These are phyloP conservation scores for Pythium coloratum DNA, from an alignment of 352 stramenopile genomes.

Conservation along the genomic window DNA sequence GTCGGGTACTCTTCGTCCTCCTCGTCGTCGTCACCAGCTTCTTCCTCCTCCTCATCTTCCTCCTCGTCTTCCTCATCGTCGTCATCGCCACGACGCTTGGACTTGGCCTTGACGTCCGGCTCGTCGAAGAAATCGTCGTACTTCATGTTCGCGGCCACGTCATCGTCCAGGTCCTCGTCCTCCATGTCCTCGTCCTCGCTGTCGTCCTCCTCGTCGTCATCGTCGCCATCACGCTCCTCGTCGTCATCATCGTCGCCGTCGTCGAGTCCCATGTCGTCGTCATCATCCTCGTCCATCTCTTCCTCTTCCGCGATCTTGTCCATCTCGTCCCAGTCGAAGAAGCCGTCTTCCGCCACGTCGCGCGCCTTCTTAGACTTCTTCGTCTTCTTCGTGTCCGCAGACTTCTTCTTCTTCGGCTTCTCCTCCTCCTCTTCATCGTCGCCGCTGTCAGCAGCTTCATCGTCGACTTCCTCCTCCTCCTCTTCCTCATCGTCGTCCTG, in stretches of 20 bases:
- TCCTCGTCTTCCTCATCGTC: constrained; percentile 39
- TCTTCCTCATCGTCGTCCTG: constrained; percentile 32
- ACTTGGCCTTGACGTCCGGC: constrained; percentile 10
- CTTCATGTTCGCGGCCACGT: constrained; percentile 31
- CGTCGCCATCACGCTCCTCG: constrained; percentile 48
- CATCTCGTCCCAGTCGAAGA: constrained; percentile 90
- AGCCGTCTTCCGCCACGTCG: constrained; percentile 75
- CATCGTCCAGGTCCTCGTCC: constrained; percentile 50
- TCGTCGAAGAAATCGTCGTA: constrained; percentile 42
- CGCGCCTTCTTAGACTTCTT: constrained; percentile 59
- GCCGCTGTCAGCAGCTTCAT: constrained; percentile 27
- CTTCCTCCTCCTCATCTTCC: constrained; percentile 31
- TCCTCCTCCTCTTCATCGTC: constrained; percentile 39
- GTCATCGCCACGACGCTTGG: constrained; percentile 9
- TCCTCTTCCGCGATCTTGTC: constrained; percentile 80
- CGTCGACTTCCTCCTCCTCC: constrained; percentile 29
- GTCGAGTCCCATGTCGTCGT: constrained; percentile 40
- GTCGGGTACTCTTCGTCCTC: constrained; percentile 53
- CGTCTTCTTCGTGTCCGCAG: constrained; percentile 24
- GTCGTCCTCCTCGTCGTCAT: constrained; percentile 64
- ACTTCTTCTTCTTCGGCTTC: constrained; percentile 22
- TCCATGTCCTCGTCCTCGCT: constrained; percentile 77
- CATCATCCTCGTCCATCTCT: constrained; percentile 45
- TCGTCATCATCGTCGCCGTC: constrained; percentile 51
- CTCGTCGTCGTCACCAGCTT: constrained; percentile 27